phyloP scores from a whole-genome alignment of 139 green algal species.

The Haematococcus lacustris region DNA sequence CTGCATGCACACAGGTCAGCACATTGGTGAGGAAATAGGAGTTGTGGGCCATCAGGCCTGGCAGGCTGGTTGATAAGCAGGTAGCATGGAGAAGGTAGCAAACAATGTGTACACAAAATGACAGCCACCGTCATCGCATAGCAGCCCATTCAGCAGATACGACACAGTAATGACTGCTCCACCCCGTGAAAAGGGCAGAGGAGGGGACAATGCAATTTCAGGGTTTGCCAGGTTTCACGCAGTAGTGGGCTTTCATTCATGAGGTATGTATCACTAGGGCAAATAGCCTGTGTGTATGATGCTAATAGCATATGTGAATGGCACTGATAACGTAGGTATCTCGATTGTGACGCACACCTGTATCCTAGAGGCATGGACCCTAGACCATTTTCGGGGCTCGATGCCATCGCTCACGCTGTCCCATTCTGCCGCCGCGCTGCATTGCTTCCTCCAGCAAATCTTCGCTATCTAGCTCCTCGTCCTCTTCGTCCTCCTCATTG shows the following conservation, averaged over 20 bases:
- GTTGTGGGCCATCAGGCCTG: too few species aligned
- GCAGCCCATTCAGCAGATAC: too few species aligned
- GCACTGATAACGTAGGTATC: neutral
- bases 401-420: neutral
- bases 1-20: slow-evolving; percentile 26
- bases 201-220: too few species aligned
- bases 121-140: neutral
- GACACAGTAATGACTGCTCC: too few species aligned
- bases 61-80: neutral
- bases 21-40: neutral
- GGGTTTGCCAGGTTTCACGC: too few species aligned
- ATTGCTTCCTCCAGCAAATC: neutral
- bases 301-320: too few species aligned
- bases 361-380: neutral
- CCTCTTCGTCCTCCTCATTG: neutral
- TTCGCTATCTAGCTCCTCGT: neutral
- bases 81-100: neutral
- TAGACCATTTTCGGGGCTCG: too few species aligned
- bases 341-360: neutral
- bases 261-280: too few species aligned
- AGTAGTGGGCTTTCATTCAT: too few species aligned
- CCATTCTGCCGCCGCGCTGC: neutral
- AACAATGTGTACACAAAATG: neutral
- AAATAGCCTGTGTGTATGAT: too few species aligned
- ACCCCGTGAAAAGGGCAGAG: too few species aligned